A percentile compares a stretch with the other conserved stretches of the same genome.
Conservation (phyloP, 352 stramenopile genomes). For the Phytopythium litorale region DNA sequence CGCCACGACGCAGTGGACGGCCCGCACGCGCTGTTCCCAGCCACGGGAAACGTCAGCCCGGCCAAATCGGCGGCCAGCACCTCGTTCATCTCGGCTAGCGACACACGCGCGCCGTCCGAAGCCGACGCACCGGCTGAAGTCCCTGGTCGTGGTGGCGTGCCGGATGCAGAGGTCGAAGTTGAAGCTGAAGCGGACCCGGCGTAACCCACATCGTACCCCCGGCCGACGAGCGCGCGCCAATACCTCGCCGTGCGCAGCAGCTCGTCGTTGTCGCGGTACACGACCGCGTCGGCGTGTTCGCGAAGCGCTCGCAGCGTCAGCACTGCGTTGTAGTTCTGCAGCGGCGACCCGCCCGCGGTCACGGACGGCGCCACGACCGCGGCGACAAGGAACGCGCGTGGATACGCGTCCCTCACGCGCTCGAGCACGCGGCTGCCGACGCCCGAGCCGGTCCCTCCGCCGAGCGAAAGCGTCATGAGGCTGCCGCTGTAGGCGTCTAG, state of each 20-base stretch:
- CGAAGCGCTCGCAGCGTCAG: conserved; percentile 69
- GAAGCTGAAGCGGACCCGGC: background rate
- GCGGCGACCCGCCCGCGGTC: conserved; percentile 55
- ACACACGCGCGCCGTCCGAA: conserved; percentile 20
- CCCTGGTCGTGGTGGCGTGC: background rate
- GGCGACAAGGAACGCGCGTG: conserved; percentile 60
- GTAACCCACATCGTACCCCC: background rate
- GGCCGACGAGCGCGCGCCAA: conserved; percentile 23
- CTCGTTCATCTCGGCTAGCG: conserved; percentile 58
- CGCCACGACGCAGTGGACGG: background rate
- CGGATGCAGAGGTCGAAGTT: background rate
- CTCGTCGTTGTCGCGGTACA: conserved; percentile 89
- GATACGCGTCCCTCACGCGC: conserved; percentile 74
- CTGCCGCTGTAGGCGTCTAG: conserved; percentile 68
- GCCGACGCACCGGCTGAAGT: background rate
- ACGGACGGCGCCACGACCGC: conserved; percentile 68
- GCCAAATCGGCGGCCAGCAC: conserved; percentile 54
- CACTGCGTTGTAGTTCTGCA: conserved; percentile 87
- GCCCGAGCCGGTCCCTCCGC: conserved; percentile 76
- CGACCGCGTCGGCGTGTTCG: conserved; percentile 63
- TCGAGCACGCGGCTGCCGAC: conserved; percentile 82
- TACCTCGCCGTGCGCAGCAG: conserved; percentile 48
- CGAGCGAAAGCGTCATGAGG: conserved; percentile 77
- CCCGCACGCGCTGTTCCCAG: background rate
- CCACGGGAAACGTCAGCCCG: conserved; percentile 49